A percentile compares a stretch with the other conserved stretches of the same genome.
Evolutionary conservation across 352 stramenopile genomes (phyloP).

Genomic region (Phytophthora ramorum): DNA sequence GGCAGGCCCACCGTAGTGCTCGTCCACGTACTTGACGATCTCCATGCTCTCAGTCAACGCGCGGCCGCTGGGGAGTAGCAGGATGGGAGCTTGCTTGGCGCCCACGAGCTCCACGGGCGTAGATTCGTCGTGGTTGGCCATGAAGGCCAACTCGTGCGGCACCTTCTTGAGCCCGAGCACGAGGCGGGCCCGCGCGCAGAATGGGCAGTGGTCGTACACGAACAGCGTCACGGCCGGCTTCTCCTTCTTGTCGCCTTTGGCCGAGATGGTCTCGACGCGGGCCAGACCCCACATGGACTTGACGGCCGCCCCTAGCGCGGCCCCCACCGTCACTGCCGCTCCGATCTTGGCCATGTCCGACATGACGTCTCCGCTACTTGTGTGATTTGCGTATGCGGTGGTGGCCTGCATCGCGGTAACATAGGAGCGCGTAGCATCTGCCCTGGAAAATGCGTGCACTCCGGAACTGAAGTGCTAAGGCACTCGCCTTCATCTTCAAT

Average conservation of each 20-base stretch:
- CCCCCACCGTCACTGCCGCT: slow-evolving; percentile 51
- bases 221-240: slow-evolving; percentile 41
- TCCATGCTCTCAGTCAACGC: slow-evolving; percentile 66
- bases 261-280: slow-evolving; percentile 18
- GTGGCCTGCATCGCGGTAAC: too few relatives aligned
- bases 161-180: slow-evolving; percentile 66
- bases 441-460: too few relatives aligned
- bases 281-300: slow-evolving; percentile 37
- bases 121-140: slow-evolving; percentile 64
- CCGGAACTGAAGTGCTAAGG: too few relatives aligned
- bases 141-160: slow-evolving; percentile 45
- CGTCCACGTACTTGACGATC: slow-evolving; percentile 70
- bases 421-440: background rate
- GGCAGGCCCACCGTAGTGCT: slow-evolving; percentile 47
- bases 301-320: slow-evolving; percentile 49
- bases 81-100: slow-evolving; percentile 60
- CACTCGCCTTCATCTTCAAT: too few relatives aligned
- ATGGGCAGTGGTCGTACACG: slow-evolving; percentile 71
- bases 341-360: slow-evolving; percentile 54
- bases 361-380: slow-evolving; percentile 27
- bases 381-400: too few relatives aligned
- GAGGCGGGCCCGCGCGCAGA: slow-evolving; percentile 58
- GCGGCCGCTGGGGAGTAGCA: slow-evolving; percentile 48
- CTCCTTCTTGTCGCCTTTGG: slow-evolving; percentile 8
- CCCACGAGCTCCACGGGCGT: slow-evolving; percentile 59